phyloP scores from a whole-genome alignment of 371 early-diverging fungal genomes.

The Lichtheimia hyalospora region DNA sequence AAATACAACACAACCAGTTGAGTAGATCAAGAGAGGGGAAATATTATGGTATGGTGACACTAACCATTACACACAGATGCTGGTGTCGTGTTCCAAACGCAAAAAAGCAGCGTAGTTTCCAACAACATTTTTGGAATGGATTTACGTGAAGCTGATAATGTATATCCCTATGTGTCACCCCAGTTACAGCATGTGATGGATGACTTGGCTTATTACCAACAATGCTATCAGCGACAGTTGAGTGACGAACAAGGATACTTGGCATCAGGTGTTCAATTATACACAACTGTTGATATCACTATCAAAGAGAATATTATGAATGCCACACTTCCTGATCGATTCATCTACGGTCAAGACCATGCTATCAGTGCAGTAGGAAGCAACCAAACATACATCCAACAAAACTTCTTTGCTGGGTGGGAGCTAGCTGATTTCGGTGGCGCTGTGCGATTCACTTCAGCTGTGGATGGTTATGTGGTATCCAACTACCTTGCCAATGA shows the following conservation, averaged over 20 bases:
- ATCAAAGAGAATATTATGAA: slow-evolving; percentile 44
- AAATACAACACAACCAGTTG: slow-evolving; percentile 34
- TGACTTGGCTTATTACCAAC: slow-evolving; percentile 21
- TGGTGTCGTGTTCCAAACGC: slow-evolving; percentile 33
- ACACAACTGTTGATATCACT: slow-evolving; percentile 33
- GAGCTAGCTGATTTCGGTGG: slow-evolving; percentile 44
- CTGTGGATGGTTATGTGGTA: slow-evolving; percentile 40
- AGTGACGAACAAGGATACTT: slow-evolving; percentile 38
- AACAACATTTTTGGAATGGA: slow-evolving; percentile 53
- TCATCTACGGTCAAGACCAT: slow-evolving; percentile 36
- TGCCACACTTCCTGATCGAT: slow-evolving; percentile 37
- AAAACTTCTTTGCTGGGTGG: slow-evolving; percentile 51
- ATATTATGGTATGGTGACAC: background rate
- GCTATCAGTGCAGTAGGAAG: slow-evolving; percentile 36
- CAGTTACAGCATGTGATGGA: slow-evolving; percentile 21
- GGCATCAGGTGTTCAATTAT: slow-evolving; percentile 42
- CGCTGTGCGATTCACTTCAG: slow-evolving; percentile 42
- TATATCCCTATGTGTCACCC: slow-evolving; percentile 18
- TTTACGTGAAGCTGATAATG: slow-evolving; percentile 25
- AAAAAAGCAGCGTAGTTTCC: slow-evolving; percentile 36
- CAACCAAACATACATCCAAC: slow-evolving; percentile 42
- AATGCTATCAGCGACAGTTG: slow-evolving; percentile 22
- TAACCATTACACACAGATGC: slow-evolving; percentile 19
- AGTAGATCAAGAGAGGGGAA: background rate
- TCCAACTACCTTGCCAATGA: slow-evolving; percentile 46